Percentiles rank a stretch among this genome's conserved stretches.
These are phyloP conservation scores for Leccinum fibrillosum DNA, from an alignment of 768 basidiomycete genomes.

Conservation along the genomic window DNA sequence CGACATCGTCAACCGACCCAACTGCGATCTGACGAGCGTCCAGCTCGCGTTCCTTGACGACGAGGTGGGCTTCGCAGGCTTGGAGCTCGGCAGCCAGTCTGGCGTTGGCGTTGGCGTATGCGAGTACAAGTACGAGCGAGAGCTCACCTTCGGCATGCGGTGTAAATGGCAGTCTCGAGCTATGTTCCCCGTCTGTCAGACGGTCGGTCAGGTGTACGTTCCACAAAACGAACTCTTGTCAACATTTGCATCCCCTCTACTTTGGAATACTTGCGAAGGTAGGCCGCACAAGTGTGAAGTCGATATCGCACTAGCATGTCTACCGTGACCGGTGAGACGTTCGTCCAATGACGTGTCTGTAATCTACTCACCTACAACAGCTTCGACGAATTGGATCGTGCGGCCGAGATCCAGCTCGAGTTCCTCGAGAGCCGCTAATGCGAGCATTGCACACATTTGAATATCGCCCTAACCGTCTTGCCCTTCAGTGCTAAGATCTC, in stretches of 20 bases:
- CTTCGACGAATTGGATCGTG: constrained; percentile 56
- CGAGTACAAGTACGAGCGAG: too few species aligned
- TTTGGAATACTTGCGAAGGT: constrained; percentile 63
- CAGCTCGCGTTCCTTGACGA: too few species aligned
- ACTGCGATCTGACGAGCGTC: too few species aligned
- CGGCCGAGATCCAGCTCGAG: constrained; percentile 46
- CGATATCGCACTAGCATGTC: constrained; percentile 63
- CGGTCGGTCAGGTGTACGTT: too few species aligned
- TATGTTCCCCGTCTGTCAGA: constrained; percentile 34
- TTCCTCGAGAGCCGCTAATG: constrained; percentile 58
- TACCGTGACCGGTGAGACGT: constrained; percentile 24
- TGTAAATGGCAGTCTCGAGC: constrained; percentile 72
- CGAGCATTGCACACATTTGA: constrained; percentile 75
- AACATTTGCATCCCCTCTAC: constrained; percentile 48
- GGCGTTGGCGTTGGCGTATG: too few species aligned
- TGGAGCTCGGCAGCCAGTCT: too few species aligned
- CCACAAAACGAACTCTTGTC: constrained; percentile 45
- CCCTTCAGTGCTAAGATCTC: neutral
- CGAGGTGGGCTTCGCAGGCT: too few species aligned
- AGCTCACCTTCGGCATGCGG: constrained; percentile 59
- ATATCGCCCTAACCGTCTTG: constrained; percentile 60
- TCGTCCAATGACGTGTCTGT: neutral
- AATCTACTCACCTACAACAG: constrained; percentile 63
- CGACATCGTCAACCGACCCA: too few species aligned
- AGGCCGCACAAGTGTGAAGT: constrained; percentile 66